phyloP scores from a whole-genome alignment of 2,329 filamentous ascomycete genomes.

The Aspergillus tamarii region DNA sequence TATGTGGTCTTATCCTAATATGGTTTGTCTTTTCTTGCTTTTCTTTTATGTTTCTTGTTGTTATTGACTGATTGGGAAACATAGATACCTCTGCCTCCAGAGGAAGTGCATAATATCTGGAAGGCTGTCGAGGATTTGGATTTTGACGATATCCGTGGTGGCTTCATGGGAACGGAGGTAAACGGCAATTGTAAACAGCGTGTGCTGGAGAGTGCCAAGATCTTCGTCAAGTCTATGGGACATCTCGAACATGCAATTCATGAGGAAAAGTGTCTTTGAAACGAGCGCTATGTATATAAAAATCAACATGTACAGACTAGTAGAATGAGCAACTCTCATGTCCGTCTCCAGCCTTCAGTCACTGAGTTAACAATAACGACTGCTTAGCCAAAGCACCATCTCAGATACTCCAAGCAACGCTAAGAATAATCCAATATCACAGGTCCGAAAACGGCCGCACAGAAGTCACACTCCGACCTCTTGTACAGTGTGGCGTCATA shows the following conservation, averaged over 20 bases:
- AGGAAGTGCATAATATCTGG: conserved; percentile 72
- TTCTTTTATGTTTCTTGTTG: conserved; percentile 23
- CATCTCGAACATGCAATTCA: conserved; percentile 38
- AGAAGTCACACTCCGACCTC: conserved; percentile 28
- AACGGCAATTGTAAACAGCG: conserved; percentile 62
- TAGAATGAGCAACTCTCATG: neutral
- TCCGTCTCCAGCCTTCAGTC: neutral
- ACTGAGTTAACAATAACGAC: neutral
- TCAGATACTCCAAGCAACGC: neutral
- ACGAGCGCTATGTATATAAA: neutral
- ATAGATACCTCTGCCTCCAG: conserved; percentile 70
- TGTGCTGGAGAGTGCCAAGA: conserved; percentile 76
- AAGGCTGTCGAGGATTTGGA: conserved; percentile 62
- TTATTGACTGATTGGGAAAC: neutral
- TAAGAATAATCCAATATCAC: conserved; percentile 6
- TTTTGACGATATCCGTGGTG: conserved; percentile 69
- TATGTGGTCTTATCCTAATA: conserved; percentile 77
- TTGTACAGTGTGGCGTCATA: conserved; percentile 26
- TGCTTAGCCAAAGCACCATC: neutral
- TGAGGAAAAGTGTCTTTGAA: conserved; percentile 22
- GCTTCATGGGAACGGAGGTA: conserved; percentile 67
- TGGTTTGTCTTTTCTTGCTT: conserved; percentile 30
- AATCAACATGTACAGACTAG: neutral
- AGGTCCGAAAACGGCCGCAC: conserved; percentile 37
- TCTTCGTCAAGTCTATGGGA: conserved; percentile 59